Conservation (phyloP, 2,329 filamentous ascomycete genomes). For the Diplocarpon rosae region DNA sequence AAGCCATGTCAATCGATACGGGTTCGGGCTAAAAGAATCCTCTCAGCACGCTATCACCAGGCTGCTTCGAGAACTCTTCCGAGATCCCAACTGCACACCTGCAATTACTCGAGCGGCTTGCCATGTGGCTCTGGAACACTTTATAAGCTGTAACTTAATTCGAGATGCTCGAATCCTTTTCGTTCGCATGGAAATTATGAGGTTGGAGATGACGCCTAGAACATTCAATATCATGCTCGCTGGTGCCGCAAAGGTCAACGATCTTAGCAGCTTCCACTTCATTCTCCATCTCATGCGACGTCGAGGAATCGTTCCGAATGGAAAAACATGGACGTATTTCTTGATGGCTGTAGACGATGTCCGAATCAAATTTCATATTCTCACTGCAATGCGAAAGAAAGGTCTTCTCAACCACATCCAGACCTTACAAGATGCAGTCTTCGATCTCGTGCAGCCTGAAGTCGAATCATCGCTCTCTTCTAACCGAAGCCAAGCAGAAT, state of each 20-base stretch:
- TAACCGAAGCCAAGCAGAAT: slow-evolving; percentile 27
- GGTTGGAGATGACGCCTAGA: slow-evolving; percentile 26
- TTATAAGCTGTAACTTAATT: slow-evolving; percentile 28
- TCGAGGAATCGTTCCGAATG: slow-evolving; percentile 29
- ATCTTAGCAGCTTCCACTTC: slow-evolving; percentile 30
- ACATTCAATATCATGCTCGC: slow-evolving; percentile 35
- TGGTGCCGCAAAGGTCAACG: slow-evolving; percentile 28
- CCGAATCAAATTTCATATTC: slow-evolving; percentile 12
- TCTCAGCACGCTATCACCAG: slow-evolving; percentile 15
- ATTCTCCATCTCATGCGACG: slow-evolving; percentile 31
- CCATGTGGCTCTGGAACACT: slow-evolving; percentile 30
- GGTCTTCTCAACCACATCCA: slow-evolving; percentile 13
- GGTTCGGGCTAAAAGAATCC: slow-evolving; percentile 9
- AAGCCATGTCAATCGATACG: slow-evolving; percentile 13
- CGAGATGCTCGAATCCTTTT: slow-evolving; percentile 28
- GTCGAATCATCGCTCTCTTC: slow-evolving; percentile 18
- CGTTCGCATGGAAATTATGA: slow-evolving; percentile 27
- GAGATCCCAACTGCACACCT: slow-evolving; percentile 21
- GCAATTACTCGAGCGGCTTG: slow-evolving; percentile 32
- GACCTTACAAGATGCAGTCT: slow-evolving; percentile 9
- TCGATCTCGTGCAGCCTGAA: slow-evolving; percentile 12
- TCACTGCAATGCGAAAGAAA: slow-evolving; percentile 18
- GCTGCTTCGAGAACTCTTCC: slow-evolving; percentile 27
- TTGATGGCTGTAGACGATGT: slow-evolving; percentile 19
- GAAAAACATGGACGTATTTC: slow-evolving; percentile 33